Percentiles rank a stretch among this genome's conserved stretches.
Conservation (phyloP, 2,329 filamentous ascomycete genomes). For the Stemphylium vesicarium region DNA sequence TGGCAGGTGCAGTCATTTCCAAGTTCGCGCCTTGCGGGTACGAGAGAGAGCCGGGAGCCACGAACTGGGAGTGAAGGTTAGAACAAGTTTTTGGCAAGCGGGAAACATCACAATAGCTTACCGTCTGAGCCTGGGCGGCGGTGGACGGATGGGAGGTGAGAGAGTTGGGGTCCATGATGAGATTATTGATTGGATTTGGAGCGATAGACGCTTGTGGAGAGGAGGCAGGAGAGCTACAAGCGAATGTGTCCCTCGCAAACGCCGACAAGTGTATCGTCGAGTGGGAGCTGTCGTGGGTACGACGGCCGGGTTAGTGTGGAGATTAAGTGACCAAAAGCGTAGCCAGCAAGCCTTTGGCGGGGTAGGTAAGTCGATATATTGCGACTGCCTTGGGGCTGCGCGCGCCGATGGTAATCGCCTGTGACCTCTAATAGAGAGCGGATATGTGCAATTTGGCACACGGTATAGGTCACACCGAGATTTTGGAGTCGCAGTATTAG, state of each 20-base stretch:
- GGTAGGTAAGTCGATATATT: slow-evolving; percentile 24
- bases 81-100: slow-evolving; percentile 16
- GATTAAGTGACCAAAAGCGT: slow-evolving; percentile 48
- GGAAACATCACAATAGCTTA: slow-evolving; percentile 38
- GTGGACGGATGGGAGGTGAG: slow-evolving; percentile 91
- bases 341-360: slow-evolving; percentile 52
- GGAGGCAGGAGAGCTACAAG: slow-evolving; percentile 91
- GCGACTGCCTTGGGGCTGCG: slow-evolving; percentile 20
- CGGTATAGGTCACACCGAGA: slow-evolving; percentile 2
- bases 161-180: slow-evolving; percentile 72
- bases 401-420: slow-evolving; percentile 36
- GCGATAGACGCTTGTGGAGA: slow-evolving; percentile 35
- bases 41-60: slow-evolving; percentile 87
- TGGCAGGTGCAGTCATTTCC: slow-evolving; percentile 81
- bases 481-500: slow-evolving; percentile 37
- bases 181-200: slow-evolving; percentile 39
- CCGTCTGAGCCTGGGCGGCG: slow-evolving; percentile 88
- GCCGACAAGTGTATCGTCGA: slow-evolving; percentile 50
- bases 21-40: slow-evolving; percentile 79
- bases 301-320: slow-evolving; percentile 35
- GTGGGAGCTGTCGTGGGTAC: slow-evolving; percentile 31
- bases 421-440: slow-evolving; percentile 37
- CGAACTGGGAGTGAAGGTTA: slow-evolving; percentile 59
- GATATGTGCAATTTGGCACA: slow-evolving; percentile 36
- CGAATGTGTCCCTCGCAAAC: slow-evolving; percentile 89